Evolutionary conservation across 352 stramenopile species (phyloP), one percentile per base, ranked within the genome.

Genomic region (Phytophthora aleatoria): DNA sequence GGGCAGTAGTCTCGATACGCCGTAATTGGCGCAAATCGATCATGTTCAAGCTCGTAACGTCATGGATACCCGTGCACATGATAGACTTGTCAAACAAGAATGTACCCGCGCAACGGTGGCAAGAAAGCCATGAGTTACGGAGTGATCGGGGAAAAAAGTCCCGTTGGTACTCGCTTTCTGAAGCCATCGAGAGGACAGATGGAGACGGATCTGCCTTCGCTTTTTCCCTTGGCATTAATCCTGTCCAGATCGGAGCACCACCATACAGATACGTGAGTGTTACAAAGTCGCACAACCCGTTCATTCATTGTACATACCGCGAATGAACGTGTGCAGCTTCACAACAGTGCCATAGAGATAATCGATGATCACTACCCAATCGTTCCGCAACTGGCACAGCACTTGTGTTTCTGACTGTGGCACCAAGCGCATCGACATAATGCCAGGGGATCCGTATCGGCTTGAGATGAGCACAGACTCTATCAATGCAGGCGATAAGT

Each of bases 281-380:
- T 16, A 48, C 27, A 24, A 26, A 8, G 20, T 51, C 15, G 2
- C 24, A 53, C 24, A n/a, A 58, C 36, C 13, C 3, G 33, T 53
- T 30, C 13, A 48, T 16, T 28, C 12, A 12, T 1, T 6, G 38
- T 30, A 43, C 57, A 51, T 68, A 85, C 81, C 74, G 74, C 74
- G 79, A 36, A 83, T 50, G 27, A 82, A 80, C 3, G 80, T 88
- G 48, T 89, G 77, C 3, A 91, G 61, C 58, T 89, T 89, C 15
- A 78, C n/a, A 26, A 88, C 54, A 0, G 55, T 50, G 8, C 74
- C 67, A 20, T 35, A 52, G 10, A 79, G 50, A 26, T 75, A 74
- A 50, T 92, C 84, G 4, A 90, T 42, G 10, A 87, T 64, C 20
- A 89, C 69, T 15, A 91, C 57, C 84, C 84, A 92, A 58, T 91